Evolutionary conservation across 164 flowering plant species (phyloP), one percentile per base, ranked within the genome.

Genomic region (Macadamia tetraphylla): DNA sequence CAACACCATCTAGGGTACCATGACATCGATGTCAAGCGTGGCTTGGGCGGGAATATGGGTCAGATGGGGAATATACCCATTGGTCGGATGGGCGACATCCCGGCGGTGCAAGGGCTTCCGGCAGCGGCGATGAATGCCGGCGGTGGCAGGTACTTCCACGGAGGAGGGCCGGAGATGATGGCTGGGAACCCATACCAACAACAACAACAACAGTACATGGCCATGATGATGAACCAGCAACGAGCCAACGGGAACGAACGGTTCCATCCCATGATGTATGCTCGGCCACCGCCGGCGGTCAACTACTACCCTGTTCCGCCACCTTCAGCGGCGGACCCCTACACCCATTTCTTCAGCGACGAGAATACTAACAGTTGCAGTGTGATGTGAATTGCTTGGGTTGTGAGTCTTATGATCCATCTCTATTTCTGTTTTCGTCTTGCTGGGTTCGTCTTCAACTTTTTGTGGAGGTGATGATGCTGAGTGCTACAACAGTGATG

Each of bases 201-300:
- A 31, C 67, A 64, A 60, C 48, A 43, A 46, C 51, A 46, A 46
- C 51, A 46, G 51, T 46, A 46, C 51, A 46, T 46, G 51, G 82
- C 87, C 0, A 85, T 84, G 67, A 82, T 90, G 87, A 86, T 88
- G 97, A 86, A 87, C 74, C 98, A 90, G 71, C 95, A 91, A 57
- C 78, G 83, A 0, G 86, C 85, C 9, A 73, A 77, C 59, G 94
- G 89, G 9, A 85, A 85, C 60, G 88, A 87, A 43, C 63, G 88
- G 80, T 90, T 85, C 70, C 97, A 91, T 63, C 96, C 90, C 0
- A 90, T 94, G 97, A 88, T 87, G 94, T 90, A 90, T 63, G 90
- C 89, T 0, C 74, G 91, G 64, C 95, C 90, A 0, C 92, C 94
- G 1, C 91, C 97, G 6, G 90, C 94, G 0, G 81, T 84, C 30